Evolutionary conservation across 2,329 filamentous ascomycete genomes (phyloP).

Genomic region (Xylariaceae sp.): DNA sequence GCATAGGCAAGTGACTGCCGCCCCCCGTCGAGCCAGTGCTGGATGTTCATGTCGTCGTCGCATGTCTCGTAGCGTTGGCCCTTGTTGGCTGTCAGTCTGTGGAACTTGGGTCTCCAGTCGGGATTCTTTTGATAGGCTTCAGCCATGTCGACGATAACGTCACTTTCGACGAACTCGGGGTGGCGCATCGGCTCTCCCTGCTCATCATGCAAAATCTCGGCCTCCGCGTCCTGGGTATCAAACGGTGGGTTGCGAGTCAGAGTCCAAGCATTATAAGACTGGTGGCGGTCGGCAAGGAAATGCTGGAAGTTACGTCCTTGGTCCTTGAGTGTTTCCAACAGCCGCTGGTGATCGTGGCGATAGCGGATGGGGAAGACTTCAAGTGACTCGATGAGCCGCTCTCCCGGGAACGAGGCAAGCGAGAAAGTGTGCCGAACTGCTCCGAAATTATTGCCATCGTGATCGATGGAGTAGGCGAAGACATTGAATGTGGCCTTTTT

Average conservation of each 20-base stretch:
- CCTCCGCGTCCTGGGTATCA: constrained; percentile 26
- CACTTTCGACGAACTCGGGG: constrained; percentile 40
- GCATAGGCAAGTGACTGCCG: constrained; percentile 32
- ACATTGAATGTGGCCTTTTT: constrained; percentile 34
- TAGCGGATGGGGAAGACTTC: constrained; percentile 41
- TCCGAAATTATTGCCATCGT: constrained; percentile 39
- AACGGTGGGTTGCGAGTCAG: constrained; percentile 37
- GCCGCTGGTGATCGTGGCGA: constrained; percentile 33
- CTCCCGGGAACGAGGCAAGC: constrained; percentile 37
- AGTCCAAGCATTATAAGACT: constrained; percentile 42
- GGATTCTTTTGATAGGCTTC: constrained; percentile 40
- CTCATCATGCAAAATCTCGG: constrained; percentile 31
- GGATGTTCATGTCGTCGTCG: constrained; percentile 37
- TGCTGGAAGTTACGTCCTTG: constrained; percentile 35
- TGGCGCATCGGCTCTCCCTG: constrained; percentile 34
- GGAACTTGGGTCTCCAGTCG: constrained; percentile 35
- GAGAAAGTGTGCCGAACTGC: constrained; percentile 38
- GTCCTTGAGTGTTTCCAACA: constrained; percentile 32
- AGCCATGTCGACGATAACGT: constrained; percentile 42
- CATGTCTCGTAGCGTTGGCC: constrained; percentile 29
- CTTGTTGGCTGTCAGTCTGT: constrained; percentile 31
- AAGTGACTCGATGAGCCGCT: constrained; percentile 37
- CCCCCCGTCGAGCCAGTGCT: constrained; percentile 36
- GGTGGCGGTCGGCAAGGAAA: constrained; percentile 36
- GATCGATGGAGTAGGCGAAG: constrained; percentile 42